Evolutionary conservation across 495 filamentous ascomycete genomes (phyloP).

Genomic region (Xylaria grammica): DNA sequence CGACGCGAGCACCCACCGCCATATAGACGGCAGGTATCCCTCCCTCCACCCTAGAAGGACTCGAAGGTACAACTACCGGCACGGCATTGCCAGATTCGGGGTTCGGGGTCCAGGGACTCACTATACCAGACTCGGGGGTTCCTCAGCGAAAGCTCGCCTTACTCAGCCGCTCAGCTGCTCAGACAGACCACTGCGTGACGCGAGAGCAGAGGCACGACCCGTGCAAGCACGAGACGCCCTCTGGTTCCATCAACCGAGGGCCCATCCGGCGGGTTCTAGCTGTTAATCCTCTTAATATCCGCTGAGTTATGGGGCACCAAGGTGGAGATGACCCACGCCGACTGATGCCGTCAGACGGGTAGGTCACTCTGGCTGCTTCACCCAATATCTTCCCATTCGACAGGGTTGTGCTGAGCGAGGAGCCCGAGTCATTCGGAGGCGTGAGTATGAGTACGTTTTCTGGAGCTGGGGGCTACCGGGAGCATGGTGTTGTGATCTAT

Average conservation of each 20-base stretch:
- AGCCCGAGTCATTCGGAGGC: background rate
- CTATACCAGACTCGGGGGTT: background rate
- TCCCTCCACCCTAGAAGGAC: background rate
- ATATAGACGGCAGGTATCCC: constrained; percentile 7
- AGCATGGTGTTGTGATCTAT: background rate
- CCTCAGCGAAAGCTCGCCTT: background rate
- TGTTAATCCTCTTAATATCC: constrained; percentile 8
- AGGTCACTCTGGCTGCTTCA: background rate
- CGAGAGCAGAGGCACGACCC: no score
- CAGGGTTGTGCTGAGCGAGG: constrained; percentile 3
- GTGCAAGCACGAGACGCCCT: no score
- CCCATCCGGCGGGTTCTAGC: background rate
- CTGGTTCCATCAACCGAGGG: no score
- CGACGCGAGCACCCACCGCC: background rate
- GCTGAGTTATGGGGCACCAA: background rate
- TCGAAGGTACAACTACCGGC: background rate
- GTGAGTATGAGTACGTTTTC: constrained; percentile 11
- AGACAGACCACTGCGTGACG: background rate
- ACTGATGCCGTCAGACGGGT: background rate
- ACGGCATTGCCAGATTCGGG: constrained; percentile 6
- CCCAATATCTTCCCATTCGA: constrained; percentile 13
- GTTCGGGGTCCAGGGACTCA: constrained; percentile 6
- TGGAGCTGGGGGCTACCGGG: constrained; percentile 6
- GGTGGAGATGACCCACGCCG: background rate
- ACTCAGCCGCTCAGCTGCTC: background rate